Evolutionary conservation across 495 filamentous ascomycete genomes (phyloP), one percentile per base, ranked within the genome.

Genomic region (Talaromyces nanjingensis): DNA sequence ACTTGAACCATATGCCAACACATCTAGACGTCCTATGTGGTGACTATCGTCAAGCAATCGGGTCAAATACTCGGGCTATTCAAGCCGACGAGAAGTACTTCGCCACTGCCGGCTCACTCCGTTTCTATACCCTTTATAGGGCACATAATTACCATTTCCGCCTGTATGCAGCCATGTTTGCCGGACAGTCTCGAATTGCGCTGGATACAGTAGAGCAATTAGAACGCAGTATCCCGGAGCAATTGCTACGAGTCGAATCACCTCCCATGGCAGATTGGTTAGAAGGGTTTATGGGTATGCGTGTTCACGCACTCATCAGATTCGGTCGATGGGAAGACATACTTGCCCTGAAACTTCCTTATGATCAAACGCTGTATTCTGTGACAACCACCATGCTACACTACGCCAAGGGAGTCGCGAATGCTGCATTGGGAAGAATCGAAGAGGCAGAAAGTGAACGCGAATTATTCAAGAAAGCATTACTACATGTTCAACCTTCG

Each of bases 191-290:
- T 2, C 63, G 74, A 20, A 75, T 84, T 16, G 82, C 87, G 0
- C 68, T 91, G 5, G 79, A 87, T 14, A 86, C 85, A 0, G 79
- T 80, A 0, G 58, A 66, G 0, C 67, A 74, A 27, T 73, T 89
- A 14, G 87, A 87, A 64, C 63, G 64, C 1, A 77, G 81, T 0
- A 72, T 91, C 16, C 77, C 87, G 0, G 86, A 88, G 37, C 73
- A 78, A 0, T 65, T 91, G n/a, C 76, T 90, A 0, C 81, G 83
- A 2, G 73, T 87, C 22, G 68, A 83, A 65, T 86, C 84, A 0
- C 87, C 88, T 6, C 87, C 87, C 0, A 86, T 91, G 83, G 87
- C 87, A 0, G 86, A 90, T 67, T 91, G 87, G 87, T 70, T 91
- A 1, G 88, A 91, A 65, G 81, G 80, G 0, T 90, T 89, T 63